Percentiles rank a stretch among this genome's conserved stretches.
Evolutionary conservation across 768 basidiomycete genomes (phyloP).

Genomic region (Serendipita vermifera): DNA sequence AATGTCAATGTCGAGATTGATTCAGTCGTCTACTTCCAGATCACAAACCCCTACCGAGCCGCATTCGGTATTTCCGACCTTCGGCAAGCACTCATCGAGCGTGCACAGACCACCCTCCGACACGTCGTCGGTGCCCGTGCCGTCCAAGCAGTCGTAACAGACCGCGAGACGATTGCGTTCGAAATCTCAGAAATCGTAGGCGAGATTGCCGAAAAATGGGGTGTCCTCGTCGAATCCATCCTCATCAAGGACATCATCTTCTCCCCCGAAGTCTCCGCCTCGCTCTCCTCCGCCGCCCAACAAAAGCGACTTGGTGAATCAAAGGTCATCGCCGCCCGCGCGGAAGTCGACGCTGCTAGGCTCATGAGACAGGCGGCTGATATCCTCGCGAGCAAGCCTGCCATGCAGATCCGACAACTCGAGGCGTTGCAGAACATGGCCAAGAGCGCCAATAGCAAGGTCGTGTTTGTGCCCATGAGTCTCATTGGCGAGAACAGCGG

Average conservation of each 20-base stretch:
- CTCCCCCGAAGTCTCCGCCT: slow-evolving; percentile 76
- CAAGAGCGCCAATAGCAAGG: slow-evolving; percentile 74
- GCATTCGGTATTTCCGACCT: slow-evolving; percentile 89
- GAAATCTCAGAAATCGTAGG: slow-evolving; percentile 96
- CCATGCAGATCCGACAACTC: slow-evolving; percentile 96
- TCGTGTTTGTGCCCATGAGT: slow-evolving; percentile 82
- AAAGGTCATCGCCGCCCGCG: slow-evolving; percentile 91
- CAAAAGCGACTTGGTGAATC: slow-evolving; percentile 95
- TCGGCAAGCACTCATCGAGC: slow-evolving; percentile 68
- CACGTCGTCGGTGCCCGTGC: slow-evolving; percentile 92
- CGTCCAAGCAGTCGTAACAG: slow-evolving; percentile 92
- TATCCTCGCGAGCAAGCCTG: slow-evolving; percentile 85
- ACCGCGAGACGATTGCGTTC: slow-evolving; percentile 90
- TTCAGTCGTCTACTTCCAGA: slow-evolving; percentile 89
- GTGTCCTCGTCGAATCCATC: slow-evolving; percentile 91
- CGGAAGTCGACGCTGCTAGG: slow-evolving; percentile 88
- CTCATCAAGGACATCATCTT: slow-evolving; percentile 94
- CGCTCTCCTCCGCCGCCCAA: slow-evolving; percentile 88
- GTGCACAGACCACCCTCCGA: slow-evolving; percentile 89
- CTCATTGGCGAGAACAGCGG: slow-evolving; percentile 11
- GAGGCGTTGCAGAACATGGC: slow-evolving; percentile 96
- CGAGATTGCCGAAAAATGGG: slow-evolving; percentile 89
- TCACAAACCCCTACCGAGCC: slow-evolving; percentile 80
- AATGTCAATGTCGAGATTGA: slow-evolving; percentile 94
- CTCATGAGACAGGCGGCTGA: slow-evolving; percentile 97